Conservation (phyloP, 179 eudicot genomes). For the Heliamphora pulchella region DNA sequence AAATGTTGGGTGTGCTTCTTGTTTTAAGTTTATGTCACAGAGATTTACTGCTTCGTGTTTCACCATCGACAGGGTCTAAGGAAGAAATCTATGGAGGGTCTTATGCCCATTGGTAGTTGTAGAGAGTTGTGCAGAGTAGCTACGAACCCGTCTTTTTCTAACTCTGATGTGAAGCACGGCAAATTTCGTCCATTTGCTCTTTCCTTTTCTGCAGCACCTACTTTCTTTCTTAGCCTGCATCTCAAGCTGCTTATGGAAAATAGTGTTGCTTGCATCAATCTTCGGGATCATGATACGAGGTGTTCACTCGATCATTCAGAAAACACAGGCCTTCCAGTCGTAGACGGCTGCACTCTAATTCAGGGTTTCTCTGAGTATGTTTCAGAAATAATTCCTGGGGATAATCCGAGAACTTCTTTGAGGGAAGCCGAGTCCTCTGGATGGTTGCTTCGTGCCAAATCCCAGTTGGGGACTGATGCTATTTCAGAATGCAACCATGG, state of each 20-base stretch:
- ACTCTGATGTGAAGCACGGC: slow-evolving; percentile 30
- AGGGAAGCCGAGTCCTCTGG: slow-evolving; percentile 11
- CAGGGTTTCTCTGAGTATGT: slow-evolving; percentile 17
- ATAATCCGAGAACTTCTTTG: slow-evolving; percentile 11
- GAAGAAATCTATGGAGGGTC: slow-evolving; percentile 29
- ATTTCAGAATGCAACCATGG: slow-evolving; percentile 22
- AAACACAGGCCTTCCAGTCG: slow-evolving; percentile 12
- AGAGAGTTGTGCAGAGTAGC: slow-evolving; percentile 20
- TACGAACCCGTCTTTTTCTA: slow-evolving; percentile 23
- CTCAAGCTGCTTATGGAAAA: slow-evolving; percentile 69
- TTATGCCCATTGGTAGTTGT: slow-evolving; percentile 21
- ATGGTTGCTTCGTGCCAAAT: slow-evolving; percentile 3
- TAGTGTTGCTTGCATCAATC: slow-evolving; percentile 41
- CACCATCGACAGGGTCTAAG: slow-evolving; percentile 29
- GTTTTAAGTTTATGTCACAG: neutral
- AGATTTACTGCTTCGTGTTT: slow-evolving; percentile 8
- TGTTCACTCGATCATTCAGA: slow-evolving; percentile 30
- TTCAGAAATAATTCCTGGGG: slow-evolving; percentile 15
- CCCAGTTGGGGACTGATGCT: slow-evolving; percentile 17
- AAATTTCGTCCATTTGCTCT: slow-evolving; percentile 51
- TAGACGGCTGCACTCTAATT: slow-evolving; percentile 18
- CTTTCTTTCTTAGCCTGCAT: slow-evolving; percentile 61
- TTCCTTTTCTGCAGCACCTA: slow-evolving; percentile 65
- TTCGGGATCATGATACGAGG: slow-evolving; percentile 30
- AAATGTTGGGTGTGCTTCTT: neutral